Base-by-base conservation (phyloP, 2,329 filamentous ascomycete species). In the Pyrenochaeta sp. region DNA sequence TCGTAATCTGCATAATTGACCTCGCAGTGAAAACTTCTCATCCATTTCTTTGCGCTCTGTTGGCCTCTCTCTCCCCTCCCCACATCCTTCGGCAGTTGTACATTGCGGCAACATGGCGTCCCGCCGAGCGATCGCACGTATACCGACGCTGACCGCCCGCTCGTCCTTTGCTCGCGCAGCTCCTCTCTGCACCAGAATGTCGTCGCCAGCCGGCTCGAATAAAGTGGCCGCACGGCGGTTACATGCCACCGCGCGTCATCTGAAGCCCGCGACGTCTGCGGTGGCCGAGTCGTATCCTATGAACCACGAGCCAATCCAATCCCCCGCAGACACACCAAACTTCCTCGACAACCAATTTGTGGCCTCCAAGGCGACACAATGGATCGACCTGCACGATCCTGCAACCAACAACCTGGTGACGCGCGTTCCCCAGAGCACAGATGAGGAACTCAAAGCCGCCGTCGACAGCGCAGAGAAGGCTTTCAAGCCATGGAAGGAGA, bases 331-430 rank as follows among this genome's bases (percentile, higher is more conserved):
- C 75, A 94, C 91, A 13, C 90, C 88, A 28, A 93, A 91, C 82
- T 95, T 95, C 77, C 76, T 95, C 67, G 86, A 95, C 83, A 95
- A 95, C 81, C 81, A 90, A 76, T 93, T 94, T 74, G 81, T 89
- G 53, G 79, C 84, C 49, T 93, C 91, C 19, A 79, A 84, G 71
- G 83, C 91, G 28, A 84, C 87, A 59, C 82, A 89, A 80, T 92
- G 88, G 84, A 92, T 94, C 76, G 90, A 93, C 71, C 82, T 95
- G 64, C 83, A 91, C 79, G 91, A 95, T 79, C 91, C 91, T 22
- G 91, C 91, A 48, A 94, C 91, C 69, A 94, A 93, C 82, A 91
- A 93, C 79, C 85, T 94, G 65, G 88, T 95, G 61, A 94, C 91
- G 13, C 87, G 91, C 50, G 91, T 94, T 28, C 91, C 91, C 19